A percentile compares a stretch with the other conserved stretches of the same genome.
Conservation (phyloP, 1,284 basidiomycete genomes). For the Cryptococcus jaspeensis region DNA sequence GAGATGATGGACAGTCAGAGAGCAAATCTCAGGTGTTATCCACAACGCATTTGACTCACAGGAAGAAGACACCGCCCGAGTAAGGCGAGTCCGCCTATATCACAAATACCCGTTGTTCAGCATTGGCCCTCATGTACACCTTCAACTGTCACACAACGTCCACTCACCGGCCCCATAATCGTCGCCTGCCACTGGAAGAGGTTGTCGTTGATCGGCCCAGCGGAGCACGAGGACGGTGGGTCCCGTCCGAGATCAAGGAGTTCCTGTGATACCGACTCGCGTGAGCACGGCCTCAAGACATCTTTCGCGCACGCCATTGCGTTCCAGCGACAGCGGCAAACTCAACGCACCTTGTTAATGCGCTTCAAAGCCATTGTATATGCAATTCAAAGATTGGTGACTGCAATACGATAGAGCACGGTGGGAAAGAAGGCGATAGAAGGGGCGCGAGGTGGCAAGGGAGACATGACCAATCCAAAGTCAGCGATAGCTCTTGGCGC, state of each 20-base stretch:
- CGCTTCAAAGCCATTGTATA: conserved; percentile 86
- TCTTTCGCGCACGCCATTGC: neutral
- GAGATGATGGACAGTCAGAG: neutral
- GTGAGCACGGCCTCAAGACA: conserved; percentile 17
- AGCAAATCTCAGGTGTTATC: too few species aligned
- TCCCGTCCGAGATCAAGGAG: conserved; percentile 95
- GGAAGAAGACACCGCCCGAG: conserved; percentile 94
- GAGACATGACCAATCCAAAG: neutral
- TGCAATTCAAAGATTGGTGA: neutral
- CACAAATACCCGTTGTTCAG: conserved; percentile 7
- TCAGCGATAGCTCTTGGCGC: too few species aligned
- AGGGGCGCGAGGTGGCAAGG: conserved; percentile 4
- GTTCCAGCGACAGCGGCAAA: too few species aligned
- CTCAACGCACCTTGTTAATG: conserved; percentile 85
- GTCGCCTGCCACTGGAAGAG: conserved; percentile 98
- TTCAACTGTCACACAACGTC: neutral
- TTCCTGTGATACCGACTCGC: conserved; percentile 62
- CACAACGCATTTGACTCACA: conserved; percentile 53
- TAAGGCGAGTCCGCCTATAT: conserved; percentile 89
- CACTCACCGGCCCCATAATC: conserved; percentile 91
- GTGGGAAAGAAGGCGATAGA: conserved; percentile 10
- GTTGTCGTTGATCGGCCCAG: conserved; percentile 92
- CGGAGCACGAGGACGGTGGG: conserved; percentile 95
- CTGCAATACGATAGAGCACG: neutral
- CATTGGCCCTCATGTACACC: neutral